phyloP scores from a whole-genome alignment of 164 flowering plant species.

The Macadamia tetraphylla region DNA sequence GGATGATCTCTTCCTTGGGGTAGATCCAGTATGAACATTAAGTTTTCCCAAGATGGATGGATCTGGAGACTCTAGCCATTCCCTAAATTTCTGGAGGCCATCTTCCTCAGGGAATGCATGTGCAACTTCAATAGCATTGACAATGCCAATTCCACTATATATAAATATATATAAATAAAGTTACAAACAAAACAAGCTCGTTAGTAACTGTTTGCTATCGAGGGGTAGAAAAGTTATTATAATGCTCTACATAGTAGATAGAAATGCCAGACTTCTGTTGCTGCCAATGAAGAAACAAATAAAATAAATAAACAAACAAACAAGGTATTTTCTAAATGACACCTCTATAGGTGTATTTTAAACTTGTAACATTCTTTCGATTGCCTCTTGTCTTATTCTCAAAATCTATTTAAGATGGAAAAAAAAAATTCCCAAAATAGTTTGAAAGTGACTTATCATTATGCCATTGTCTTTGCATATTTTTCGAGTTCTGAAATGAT shows the following conservation, averaged over 20 bases:
- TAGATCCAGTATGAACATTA: conserved; percentile 26
- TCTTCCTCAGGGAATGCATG: conserved; percentile 94
- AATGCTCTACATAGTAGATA: not conserved
- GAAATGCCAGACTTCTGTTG: too few relatives aligned
- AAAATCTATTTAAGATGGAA: too few relatives aligned
- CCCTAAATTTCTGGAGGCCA: conserved; percentile 81
- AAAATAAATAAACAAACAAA: not conserved
- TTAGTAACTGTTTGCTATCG: not conserved
- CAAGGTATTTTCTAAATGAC: too few relatives aligned
- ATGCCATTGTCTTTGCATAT: too few relatives aligned
- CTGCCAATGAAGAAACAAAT: not conserved
- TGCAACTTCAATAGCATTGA: conserved; percentile 94
- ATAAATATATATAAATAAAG: not conserved
- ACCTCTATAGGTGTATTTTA: too few relatives aligned
- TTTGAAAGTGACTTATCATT: too few relatives aligned
- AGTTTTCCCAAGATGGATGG: conserved; percentile 68
- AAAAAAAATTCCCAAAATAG: too few relatives aligned
- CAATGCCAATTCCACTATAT: conserved; percentile 70
- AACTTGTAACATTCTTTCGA: too few relatives aligned
- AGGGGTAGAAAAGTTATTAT: not conserved
- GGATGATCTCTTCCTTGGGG: conserved; percentile 40
- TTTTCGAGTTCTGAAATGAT: too few relatives aligned
- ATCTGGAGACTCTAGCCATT: conserved; percentile 99
- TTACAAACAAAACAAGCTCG: not conserved
- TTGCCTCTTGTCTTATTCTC: too few relatives aligned